Evolutionary conservation across 225 moss, liverwort and hornwort genomes (phyloP).

Genomic region (Lunularia cruciata): DNA sequence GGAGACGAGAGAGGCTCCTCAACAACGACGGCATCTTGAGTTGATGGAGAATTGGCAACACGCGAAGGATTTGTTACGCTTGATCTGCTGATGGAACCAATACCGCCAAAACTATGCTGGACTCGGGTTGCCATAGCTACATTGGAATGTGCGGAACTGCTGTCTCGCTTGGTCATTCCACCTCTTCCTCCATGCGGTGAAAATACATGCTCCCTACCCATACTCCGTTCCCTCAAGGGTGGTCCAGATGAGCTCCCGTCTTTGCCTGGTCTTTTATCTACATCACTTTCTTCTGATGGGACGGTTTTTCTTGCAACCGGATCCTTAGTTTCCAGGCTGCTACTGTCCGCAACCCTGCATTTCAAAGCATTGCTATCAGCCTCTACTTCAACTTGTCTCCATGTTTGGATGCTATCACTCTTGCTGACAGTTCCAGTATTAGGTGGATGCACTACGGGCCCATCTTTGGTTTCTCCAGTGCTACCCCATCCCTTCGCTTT

Average conservation of each 20-base stretch:
- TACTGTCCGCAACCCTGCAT: slow-evolving; percentile 27
- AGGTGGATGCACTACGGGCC: neutral
- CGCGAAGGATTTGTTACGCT: slow-evolving; percentile 31
- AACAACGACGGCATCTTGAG: neutral
- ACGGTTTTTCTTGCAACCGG: slow-evolving; percentile 32
- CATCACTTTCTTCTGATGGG: slow-evolving; percentile 49
- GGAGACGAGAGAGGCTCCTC: slow-evolving; percentile 40
- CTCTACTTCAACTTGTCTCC: slow-evolving; percentile 39
- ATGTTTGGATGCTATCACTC: slow-evolving; percentile 29
- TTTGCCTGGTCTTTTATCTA: slow-evolving; percentile 48
- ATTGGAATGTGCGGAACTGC: slow-evolving; percentile 32
- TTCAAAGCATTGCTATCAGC: slow-evolving; percentile 18
- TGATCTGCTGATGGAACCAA: slow-evolving; percentile 31
- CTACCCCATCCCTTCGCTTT: slow-evolving; percentile 27
- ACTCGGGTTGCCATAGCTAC: slow-evolving; percentile 30
- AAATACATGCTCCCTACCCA: slow-evolving; percentile 29
- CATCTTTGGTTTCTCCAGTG: slow-evolving; percentile 20
- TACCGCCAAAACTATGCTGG: slow-evolving; percentile 17
- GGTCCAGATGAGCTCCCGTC: slow-evolving; percentile 34
- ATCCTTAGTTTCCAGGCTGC: slow-evolving; percentile 34
- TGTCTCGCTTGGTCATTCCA: slow-evolving; percentile 54
- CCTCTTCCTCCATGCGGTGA: slow-evolving; percentile 38
- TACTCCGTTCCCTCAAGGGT: slow-evolving; percentile 32
- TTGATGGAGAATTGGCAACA: neutral
- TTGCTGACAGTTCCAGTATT: slow-evolving; percentile 25